Base-by-base conservation (phyloP, 2,329 filamentous ascomycete genomes). In the Neonectria faginata region DNA sequence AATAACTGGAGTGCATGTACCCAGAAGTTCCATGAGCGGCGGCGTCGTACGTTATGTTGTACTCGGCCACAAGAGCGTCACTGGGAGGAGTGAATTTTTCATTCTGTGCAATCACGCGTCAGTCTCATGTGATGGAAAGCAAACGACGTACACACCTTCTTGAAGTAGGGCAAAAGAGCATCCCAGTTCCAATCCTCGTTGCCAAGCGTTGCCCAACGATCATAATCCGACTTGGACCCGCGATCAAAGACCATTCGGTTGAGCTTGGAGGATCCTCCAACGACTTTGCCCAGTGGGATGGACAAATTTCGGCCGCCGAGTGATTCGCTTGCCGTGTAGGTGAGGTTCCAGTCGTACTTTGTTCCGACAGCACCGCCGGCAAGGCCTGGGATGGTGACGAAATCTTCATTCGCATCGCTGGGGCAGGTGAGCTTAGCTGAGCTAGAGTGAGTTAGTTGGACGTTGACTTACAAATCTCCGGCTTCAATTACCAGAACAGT, bases 201-300 rank as follows among this genome's bases (percentile, higher is more conserved):
- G 0, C 83, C 84, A 0, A 86, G 72, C 3, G 74, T 73, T 10
- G 77, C 77, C 84, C 84, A 86, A 0, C 78, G 73, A 45, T 84
- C 75, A 47, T 84, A 83, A 22, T 83, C 82, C 0, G 75, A 70
- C n/a, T 72, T 69, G 1, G 76, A 76, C 0, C 79, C 79, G 0
- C 79, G 75, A 39, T 79, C 72, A 42, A 77, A 81, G 14, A 80
- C 73, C 73, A 81, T 77, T 3, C 74, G 77, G 68, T 84, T 84
- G 31, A 82, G 67, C 14, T 77, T 78, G 2, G 78, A 79, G 1
- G 79, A 78, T 3, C 82, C 82, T 36, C 82, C 81, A 7, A 80
- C 76, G 2, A 79, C 77, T n/a, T 76, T 73, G 7, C 77, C 79
- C 9, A 74, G 20, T 0, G 70, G 61, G 22, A 60, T 44, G 1